These are phyloP conservation scores for Phytophthora tubulina DNA, from an alignment of 352 stramenopile species.

Conservation along the genomic window DNA sequence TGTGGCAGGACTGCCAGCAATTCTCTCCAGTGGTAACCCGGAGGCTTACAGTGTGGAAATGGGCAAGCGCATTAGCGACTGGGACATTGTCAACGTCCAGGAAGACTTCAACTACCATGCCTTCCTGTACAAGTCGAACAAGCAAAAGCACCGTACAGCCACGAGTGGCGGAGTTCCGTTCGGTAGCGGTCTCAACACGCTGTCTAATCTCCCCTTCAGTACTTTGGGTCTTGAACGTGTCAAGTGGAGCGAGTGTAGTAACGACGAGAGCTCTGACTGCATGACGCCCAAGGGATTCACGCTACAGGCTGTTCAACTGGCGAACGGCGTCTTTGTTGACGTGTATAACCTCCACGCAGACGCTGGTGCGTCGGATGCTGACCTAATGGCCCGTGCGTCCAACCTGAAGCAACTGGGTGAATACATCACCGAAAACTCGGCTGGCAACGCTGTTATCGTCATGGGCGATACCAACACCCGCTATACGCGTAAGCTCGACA, in stretches of 20 bases:
- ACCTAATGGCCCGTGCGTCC: conserved; percentile 42
- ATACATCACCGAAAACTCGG: conserved; percentile 54
- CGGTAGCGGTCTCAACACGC: conserved; percentile 60
- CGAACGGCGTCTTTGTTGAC: conserved; percentile 50
- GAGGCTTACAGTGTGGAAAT: conserved; percentile 53
- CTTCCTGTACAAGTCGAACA: conserved; percentile 51
- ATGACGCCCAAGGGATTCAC: conserved; percentile 71
- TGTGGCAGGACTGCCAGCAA: conserved; percentile 51
- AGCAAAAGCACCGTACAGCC: conserved; percentile 52
- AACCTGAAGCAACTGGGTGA: conserved; percentile 62
- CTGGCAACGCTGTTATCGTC: conserved; percentile 55
- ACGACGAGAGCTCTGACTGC: conserved; percentile 56
- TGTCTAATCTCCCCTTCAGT: conserved; percentile 56
- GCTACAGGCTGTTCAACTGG: conserved; percentile 51
- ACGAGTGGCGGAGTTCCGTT: conserved; percentile 58
- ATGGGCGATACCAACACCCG: conserved; percentile 70
- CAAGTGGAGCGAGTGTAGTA: conserved; percentile 58
- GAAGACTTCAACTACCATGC: conserved; percentile 59
- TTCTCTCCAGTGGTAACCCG: conserved; percentile 60
- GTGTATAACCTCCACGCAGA: conserved; percentile 68
- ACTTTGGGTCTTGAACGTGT: conserved; percentile 48
- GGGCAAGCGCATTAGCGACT: conserved; percentile 54
- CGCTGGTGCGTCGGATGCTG: conserved; percentile 39
- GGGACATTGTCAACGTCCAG: conserved; percentile 54
- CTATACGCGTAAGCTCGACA: conserved; percentile 58